A percentile compares a stretch with the other conserved stretches of the same genome.
Evolutionary conservation across 2,329 filamentous ascomycete genomes (phyloP).

Genomic region (Talaromyces islandicus): DNA sequence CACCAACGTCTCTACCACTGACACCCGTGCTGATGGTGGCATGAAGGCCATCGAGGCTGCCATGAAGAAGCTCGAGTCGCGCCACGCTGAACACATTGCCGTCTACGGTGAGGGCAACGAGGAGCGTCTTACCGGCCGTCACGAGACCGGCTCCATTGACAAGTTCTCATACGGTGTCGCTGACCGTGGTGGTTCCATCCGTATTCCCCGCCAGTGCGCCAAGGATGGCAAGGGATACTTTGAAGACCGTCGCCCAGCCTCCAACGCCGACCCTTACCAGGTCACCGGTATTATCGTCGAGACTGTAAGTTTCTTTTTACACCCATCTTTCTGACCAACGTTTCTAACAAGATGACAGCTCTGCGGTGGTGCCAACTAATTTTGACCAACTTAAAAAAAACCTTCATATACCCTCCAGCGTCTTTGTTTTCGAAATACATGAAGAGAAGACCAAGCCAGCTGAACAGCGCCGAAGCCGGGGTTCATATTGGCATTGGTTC

Average conservation of each 20-base stretch:
- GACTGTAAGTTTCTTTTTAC: conserved; percentile 43
- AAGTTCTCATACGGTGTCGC: conserved; percentile 91
- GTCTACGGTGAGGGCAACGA: conserved; percentile 97
- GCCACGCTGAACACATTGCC: conserved; percentile 78
- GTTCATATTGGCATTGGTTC: background rate
- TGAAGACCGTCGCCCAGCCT: conserved; percentile 75
- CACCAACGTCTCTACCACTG: conserved; percentile 86
- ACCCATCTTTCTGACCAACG: background rate
- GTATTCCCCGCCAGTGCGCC: conserved; percentile 79
- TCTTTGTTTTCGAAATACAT: background rate
- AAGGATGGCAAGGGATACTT: conserved; percentile 94
- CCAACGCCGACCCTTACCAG: conserved; percentile 83
- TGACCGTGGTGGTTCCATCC: conserved; percentile 90
- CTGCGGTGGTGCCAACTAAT: conserved; percentile 34
- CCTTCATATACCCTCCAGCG: background rate
- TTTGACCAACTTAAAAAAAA: conserved; percentile 28
- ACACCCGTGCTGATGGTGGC: conserved; percentile 84
- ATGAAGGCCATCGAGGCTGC: conserved; percentile 90
- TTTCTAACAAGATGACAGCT: conserved; percentile 19
- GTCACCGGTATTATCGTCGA: conserved; percentile 76
- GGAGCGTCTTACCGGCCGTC: conserved; percentile 80
- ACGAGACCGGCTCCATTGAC: conserved; percentile 93
- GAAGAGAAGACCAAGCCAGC: background rate
- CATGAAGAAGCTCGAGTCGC: conserved; percentile 75
- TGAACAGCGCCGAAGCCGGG: background rate